phyloP scores from a whole-genome alignment of 2,329 filamentous ascomycete genomes.

The Talaromyces sp. region DNA sequence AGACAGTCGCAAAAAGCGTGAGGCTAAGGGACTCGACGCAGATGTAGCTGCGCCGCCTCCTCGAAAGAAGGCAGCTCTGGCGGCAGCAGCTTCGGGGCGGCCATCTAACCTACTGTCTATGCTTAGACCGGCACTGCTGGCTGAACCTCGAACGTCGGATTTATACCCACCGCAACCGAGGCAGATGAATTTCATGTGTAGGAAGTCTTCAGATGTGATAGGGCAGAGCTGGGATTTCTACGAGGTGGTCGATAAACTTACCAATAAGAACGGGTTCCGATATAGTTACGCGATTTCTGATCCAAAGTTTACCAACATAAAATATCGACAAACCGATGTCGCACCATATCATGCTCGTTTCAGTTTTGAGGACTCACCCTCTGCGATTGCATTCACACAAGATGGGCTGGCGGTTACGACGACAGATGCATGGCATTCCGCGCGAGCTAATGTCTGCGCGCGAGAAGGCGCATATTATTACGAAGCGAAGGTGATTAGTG shows the following conservation, averaged over 20 bases:
- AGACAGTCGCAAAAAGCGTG: slow-evolving; percentile 44
- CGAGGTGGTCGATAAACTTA: slow-evolving; percentile 50
- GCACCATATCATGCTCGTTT: slow-evolving; percentile 79
- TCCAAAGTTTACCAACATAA: slow-evolving; percentile 80
- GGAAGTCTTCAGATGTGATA: slow-evolving; percentile 35
- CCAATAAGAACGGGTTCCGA: slow-evolving; percentile 71
- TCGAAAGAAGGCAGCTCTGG: slow-evolving; percentile 33
- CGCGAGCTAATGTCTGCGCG: slow-evolving; percentile 83
- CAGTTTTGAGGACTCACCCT: slow-evolving; percentile 87
- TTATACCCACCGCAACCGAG: slow-evolving; percentile 38
- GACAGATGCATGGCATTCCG: slow-evolving; percentile 88
- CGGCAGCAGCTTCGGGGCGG: slow-evolving; percentile 31
- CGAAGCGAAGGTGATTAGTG: slow-evolving; percentile 84
- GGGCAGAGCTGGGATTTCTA: slow-evolving; percentile 42
- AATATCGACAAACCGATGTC: slow-evolving; percentile 84
- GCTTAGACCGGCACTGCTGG: slow-evolving; percentile 39
- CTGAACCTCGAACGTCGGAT: slow-evolving; percentile 40
- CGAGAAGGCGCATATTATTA: slow-evolving; percentile 90
- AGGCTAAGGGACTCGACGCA: slow-evolving; percentile 39
- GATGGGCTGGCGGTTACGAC: slow-evolving; percentile 77
- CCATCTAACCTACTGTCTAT: slow-evolving; percentile 40
- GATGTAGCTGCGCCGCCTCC: slow-evolving; percentile 30
- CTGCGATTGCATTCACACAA: slow-evolving; percentile 77
- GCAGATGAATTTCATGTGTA: slow-evolving; percentile 38
- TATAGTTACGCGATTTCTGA: slow-evolving; percentile 91